Base-by-base conservation (phyloP, 768 basidiomycete species). In the Gymnopilus junonius region DNA sequence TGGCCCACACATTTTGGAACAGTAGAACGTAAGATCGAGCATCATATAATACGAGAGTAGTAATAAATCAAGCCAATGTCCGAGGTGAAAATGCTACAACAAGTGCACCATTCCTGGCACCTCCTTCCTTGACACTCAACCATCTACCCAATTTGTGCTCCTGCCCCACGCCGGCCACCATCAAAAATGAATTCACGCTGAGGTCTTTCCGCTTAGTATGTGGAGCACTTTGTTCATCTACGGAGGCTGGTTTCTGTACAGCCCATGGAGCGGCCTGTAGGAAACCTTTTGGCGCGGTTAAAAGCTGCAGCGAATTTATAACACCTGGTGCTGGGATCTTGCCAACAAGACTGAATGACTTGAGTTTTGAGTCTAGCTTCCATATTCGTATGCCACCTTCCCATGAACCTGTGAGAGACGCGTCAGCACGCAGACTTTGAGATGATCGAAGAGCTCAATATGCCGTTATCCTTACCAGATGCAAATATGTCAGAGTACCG, bases 61-160 rank as follows among this genome's bases (percentile, higher is more conserved):
- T n/a, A n/a, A n/a, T n/a, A n/a, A 34, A 45, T 62, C 58, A 65
- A 46, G 48, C 55, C 46, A 54, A 57, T 43, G 74, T 77, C 75
- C 56, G 63, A 15, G 61, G 60, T 46, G 65, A 64, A 58, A 64
- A 64, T 21, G 58, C 64, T 42, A 66, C 81, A 27, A 95, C 86
- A 31, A 92, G 69, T 1, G 91, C 84, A 7, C 89, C 87, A 75
- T 97, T 97, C 67, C 82, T 80, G 0, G 83, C 87, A 1, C 91
- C 91, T 55, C 68, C 71, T 31, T 87, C 89, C 72, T 91, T 92
- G 61, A 92, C 70, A 51, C 80, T 84, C 71, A 94, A 75, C 97
- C 97, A 99, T 65, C 97, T 82, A 2, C 97, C 97, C 35, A 97
- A 74, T 61, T 93, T 85, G 71, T 91, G 93, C 73, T 99, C 97